Base-by-base conservation (phyloP, 192 early-diverging fungal species). In the Mortierella antarctica region DNA sequence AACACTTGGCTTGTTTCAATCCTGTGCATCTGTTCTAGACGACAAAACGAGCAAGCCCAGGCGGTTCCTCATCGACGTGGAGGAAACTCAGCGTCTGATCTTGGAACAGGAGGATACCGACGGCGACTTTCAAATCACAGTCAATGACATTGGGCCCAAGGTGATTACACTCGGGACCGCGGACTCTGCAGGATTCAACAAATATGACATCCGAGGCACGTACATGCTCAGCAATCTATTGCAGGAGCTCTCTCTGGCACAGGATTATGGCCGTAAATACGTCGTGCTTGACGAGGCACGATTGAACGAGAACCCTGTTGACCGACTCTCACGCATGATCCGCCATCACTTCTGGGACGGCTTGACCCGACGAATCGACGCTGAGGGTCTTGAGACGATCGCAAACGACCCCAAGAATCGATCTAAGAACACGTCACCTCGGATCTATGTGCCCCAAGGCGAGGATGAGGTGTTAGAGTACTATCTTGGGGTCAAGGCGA, bases 311-410 rank as follows among this genome's bases (percentile, higher is more conserved):
- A 98, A 98, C 76, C 98, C 98, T 0, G 91, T 98, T 18, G 92
- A 95, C 66, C 90, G 97, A 2, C 80, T 99, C 53, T 88, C 90
- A 53, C 88, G 98, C 18, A 93, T 98, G 89, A 97, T 99, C 73
- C 89, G 92, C 67, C 93, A 89, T 65, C 88, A 93, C 39, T 99
- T 99, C 73, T 99, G 98, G 98, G 96, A 98, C 79, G 96, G 94
- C 0, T 83, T 99, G n/a, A 97, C 96, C 10, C 86, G 94, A 51
- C 89, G 92, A 71, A 94, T 95, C 72, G 94, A 95, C 77, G 89
- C 89, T 53, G 84, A 90, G 45, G 96, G 96, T n/a, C 85, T 99
- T 46, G 95, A 98, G 75, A 89, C 86, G 23, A 97, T 99, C 61
- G 95, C 93, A 82, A 88, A 86, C 46, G 98, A 99, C 70, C 91